Conservation (phyloP, 257 asterid genomes). For the Rhazya stricta region DNA sequence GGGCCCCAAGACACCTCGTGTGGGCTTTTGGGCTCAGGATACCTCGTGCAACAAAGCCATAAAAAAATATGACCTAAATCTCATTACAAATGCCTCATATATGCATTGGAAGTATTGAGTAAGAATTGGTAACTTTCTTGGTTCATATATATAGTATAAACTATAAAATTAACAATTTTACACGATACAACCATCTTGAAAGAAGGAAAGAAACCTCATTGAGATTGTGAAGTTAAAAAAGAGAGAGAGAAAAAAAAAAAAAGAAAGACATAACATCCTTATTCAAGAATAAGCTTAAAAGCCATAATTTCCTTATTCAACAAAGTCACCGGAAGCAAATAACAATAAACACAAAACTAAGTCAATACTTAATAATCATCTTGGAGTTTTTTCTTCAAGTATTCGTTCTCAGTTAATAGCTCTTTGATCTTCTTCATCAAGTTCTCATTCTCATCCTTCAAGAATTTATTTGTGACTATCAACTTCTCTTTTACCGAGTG, state of each 20-base stretch:
- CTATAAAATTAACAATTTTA: no score
- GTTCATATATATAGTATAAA: no score
- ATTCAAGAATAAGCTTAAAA: neutral
- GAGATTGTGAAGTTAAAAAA: no score
- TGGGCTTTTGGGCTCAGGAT: no score
- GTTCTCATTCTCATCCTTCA: conserved; percentile 5
- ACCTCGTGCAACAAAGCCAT: no score
- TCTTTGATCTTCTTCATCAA: neutral
- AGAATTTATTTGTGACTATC: neutral
- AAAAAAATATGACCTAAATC: no score
- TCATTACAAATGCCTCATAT: no score
- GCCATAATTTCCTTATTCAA: neutral
- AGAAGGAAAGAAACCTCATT: no score
- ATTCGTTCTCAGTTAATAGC: neutral
- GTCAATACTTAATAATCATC: neutral
- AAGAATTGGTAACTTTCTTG: no score
- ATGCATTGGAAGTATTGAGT: no score
- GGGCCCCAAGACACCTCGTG: no score
- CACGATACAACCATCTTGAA: no score
- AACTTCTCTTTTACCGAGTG: conserved; percentile 1
- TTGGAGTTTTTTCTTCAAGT: conserved; percentile 1
- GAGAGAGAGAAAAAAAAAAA: neutral
- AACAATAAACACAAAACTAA: neutral
- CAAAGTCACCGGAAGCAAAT: neutral
- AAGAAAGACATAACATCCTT: neutral